Base-by-base conservation (phyloP, 2,329 filamentous ascomycete species). In the Penicillium sumatraense region DNA sequence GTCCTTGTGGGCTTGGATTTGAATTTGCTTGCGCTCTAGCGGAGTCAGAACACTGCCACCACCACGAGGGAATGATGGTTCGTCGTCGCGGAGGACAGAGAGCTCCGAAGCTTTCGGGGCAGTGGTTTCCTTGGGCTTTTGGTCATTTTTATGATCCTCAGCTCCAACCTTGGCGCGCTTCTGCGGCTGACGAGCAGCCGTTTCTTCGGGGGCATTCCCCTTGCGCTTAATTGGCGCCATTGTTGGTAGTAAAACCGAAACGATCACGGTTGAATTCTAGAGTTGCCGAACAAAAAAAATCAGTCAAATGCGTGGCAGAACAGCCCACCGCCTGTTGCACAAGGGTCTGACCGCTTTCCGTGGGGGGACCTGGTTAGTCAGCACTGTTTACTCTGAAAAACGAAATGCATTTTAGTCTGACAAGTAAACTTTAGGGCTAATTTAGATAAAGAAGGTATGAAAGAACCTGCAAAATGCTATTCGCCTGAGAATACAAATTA, bases 11-110 rank as follows among this genome's bases (percentile, higher is more conserved):
- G 95, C 95, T 75, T 98, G 89, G 55, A 96, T 88, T 68, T 95
- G 89, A 60, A 99, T 98, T 75, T 98, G 91, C 78, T 96, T 97
- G 72, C 96, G 90, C 74, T 99, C 95, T 49, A 99, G 80, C 18
- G 95, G 93, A 2, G 95, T 97, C 71, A 99, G 79, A 49, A 96
- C 83, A 70, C 91, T 96, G 50, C 87, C 93, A 40, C 95, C 96
- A 53, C 95, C 95, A 81, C 95, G 86, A 63, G 95, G 93, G 68
- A 99, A 99, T 41, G 93, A 82, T 29, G 88, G 87, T 71, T 97
- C 95, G 63, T 98, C 95, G 62, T 95, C 89, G 51, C 80, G 80
- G 64, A 86, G 71, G 16, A 85, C 73, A 35, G 72, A 69, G 50
- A 74, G 68, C 53, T 74, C 70, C 23, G 72, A 72, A 54, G 68